A percentile compares a stretch with the other conserved stretches of the same genome.
These are phyloP conservation scores for Trypanosoma cruzi DNA, from an alignment of 208 protist species.

Conservation along the genomic window DNA sequence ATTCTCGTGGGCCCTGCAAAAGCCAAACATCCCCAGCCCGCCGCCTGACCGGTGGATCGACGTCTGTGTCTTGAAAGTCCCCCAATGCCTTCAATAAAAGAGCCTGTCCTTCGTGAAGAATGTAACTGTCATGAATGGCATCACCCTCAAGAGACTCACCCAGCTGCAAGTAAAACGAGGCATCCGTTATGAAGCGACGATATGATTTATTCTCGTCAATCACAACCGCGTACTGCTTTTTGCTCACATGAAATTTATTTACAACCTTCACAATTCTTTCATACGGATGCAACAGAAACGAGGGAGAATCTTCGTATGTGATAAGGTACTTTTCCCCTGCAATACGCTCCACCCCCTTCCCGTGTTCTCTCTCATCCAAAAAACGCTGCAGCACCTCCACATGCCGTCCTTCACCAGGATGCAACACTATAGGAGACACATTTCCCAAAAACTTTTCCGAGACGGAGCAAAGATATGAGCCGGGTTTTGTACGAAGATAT, in stretches of 20 bases:
- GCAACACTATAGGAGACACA: conserved; percentile 60
- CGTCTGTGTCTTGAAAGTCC: conserved; percentile 62
- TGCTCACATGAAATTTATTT: conserved; percentile 51
- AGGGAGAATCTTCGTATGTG: conserved; percentile 70
- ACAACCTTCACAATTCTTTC: conserved; percentile 81
- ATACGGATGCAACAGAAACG: conserved; percentile 94
- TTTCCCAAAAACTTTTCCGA: conserved; percentile 74
- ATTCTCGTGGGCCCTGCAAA: conserved; percentile 85
- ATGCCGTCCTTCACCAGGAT: conserved; percentile 83
- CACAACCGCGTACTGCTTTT: conserved; percentile 33
- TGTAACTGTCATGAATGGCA: conserved; percentile 58
- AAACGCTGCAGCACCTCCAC: conserved; percentile 83
- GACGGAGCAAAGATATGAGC: conserved; percentile 74
- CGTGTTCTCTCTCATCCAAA: conserved; percentile 80
- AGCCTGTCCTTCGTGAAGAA: conserved; percentile 84
- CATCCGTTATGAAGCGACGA: conserved; percentile 71
- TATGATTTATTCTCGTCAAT: conserved; percentile 29
- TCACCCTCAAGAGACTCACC: conserved; percentile 69
- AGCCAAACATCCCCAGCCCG: conserved; percentile 90
- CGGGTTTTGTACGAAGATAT: conserved; percentile 61
- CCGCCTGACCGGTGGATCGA: conserved; percentile 33
- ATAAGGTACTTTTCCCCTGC: conserved; percentile 85
- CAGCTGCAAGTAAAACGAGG: conserved; percentile 86
- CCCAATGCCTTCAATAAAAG: conserved; percentile 75
- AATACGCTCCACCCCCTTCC: conserved; percentile 51